phyloP scores from a whole-genome alignment of 805 yeast species.

The Danielozyma ontarioensis region DNA sequence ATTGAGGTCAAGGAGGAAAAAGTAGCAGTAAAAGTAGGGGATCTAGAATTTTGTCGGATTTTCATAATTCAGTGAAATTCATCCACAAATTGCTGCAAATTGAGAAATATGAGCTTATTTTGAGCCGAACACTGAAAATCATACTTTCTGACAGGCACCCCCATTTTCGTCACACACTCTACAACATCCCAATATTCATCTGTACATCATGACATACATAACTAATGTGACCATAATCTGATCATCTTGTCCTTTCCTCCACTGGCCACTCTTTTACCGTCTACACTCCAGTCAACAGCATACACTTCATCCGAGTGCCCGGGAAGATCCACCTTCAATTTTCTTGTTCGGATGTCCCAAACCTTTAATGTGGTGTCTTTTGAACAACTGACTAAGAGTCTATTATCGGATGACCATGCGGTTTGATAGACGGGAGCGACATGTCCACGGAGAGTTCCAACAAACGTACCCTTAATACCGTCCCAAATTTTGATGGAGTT shows the following conservation, averaged over 20 bases:
- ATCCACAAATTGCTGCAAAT: no score
- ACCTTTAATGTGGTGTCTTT: slow-evolving; percentile 95
- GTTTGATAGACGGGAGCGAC: slow-evolving; percentile 98
- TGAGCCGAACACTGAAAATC: no score
- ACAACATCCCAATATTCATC: no score
- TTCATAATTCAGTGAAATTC: no score
- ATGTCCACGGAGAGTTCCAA: slow-evolving; percentile 91
- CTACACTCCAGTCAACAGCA: slow-evolving; percentile 97
- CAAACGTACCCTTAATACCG: slow-evolving; percentile 83
- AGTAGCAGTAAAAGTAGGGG: no score
- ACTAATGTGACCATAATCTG: slow-evolving; percentile 92
- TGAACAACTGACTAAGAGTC: slow-evolving; percentile 87
- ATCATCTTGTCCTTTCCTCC: slow-evolving; percentile 97
- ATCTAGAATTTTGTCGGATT: no score
- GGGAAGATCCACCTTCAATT: slow-evolving; percentile 83
- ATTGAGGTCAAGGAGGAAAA: no score
- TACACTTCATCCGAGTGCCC: slow-evolving; percentile 95
- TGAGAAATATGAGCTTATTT: no score
- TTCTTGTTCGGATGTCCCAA: slow-evolving; percentile 88
- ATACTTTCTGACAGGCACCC: no score
- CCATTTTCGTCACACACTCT: no score
- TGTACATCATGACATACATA: no score
- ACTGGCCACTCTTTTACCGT: slow-evolving; percentile 90
- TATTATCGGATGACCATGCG: slow-evolving; percentile 94
- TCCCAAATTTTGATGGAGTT: slow-evolving; percentile 96